phyloP scores from a whole-genome alignment of 305 asterid species.

The Plantago coronopus region DNA sequence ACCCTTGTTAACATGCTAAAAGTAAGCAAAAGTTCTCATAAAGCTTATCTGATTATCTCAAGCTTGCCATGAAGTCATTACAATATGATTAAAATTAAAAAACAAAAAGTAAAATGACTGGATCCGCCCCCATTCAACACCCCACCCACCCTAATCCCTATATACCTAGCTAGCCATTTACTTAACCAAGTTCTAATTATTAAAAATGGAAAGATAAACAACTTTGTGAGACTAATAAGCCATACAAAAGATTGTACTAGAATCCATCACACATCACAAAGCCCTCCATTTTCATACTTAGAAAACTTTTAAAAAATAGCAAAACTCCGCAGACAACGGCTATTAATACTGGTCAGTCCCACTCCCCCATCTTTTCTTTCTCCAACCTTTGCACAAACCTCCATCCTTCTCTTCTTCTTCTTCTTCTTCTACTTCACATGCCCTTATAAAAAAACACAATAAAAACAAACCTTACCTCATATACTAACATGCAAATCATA shows the following conservation, averaged over 20 bases:
- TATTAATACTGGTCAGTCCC: constrained; percentile 63
- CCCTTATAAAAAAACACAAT: not conserved
- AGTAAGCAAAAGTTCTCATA: not conserved
- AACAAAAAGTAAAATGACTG: not conserved
- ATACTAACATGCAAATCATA: constrained; percentile 21
- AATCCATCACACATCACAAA: constrained; percentile 20
- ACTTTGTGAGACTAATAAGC: constrained; percentile 1
- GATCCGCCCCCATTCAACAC: not conserved
- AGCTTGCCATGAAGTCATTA: too few relatives aligned
- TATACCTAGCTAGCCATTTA: not conserved
- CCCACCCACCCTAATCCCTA: not conserved
- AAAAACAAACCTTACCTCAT: constrained; percentile 11
- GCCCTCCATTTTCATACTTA: constrained; percentile 20
- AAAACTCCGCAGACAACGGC: constrained; percentile 64
- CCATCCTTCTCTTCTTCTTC: not conserved
- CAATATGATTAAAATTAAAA: too few relatives aligned
- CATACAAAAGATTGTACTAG: constrained; percentile 8
- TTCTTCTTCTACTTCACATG: not conserved
- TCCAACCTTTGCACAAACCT: constrained; percentile 30
- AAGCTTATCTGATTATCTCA: too few relatives aligned
- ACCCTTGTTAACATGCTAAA: not conserved
- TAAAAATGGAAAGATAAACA: not conserved
- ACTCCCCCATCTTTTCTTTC: constrained; percentile 30
- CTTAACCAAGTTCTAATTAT: too few relatives aligned
- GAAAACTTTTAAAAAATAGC: not conserved